phyloP scores from a whole-genome alignment of 2,329 filamentous ascomycete genomes.

The Exophiala viscosa region DNA sequence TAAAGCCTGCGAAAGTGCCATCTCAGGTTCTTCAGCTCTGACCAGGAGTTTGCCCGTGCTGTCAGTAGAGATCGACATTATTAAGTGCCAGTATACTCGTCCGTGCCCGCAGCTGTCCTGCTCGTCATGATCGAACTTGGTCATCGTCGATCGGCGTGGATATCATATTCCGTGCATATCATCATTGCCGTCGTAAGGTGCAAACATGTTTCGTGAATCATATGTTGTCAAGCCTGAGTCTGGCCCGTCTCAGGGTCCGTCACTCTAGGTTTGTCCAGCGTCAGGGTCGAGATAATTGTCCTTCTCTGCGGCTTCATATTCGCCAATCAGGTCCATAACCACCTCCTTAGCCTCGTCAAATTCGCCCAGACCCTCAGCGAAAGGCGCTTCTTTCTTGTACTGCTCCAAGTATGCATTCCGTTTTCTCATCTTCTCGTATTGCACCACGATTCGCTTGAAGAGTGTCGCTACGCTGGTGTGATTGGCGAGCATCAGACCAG shows the following conservation, averaged over 20 bases:
- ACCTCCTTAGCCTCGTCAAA: constrained; percentile 94
- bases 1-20: no score
- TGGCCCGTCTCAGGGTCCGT: constrained; percentile 13
- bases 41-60: no score
- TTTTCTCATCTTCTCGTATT: constrained; percentile 92
- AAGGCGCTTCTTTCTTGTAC: constrained; percentile 94
- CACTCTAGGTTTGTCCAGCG: constrained; percentile 28
- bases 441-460: constrained; percentile 87
- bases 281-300: constrained; percentile 83
- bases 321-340: constrained; percentile 81
- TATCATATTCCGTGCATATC: not conserved
- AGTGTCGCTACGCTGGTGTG: constrained; percentile 95
- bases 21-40: no score
- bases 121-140: no score
- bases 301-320: constrained; percentile 94
- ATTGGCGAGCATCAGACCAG: constrained; percentile 94
- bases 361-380: constrained; percentile 84
- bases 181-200: not conserved
- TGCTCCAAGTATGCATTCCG: constrained; percentile 94
- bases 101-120: no score
- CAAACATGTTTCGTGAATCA: not conserved
- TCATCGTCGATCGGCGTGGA: no score
- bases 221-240: no score
- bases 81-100: no score
- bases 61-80: no score